A percentile compares a stretch with the other conserved stretches of the same genome.
Conservation (phyloP, 2,329 filamentous ascomycete species). For the Calonectria montana region DNA sequence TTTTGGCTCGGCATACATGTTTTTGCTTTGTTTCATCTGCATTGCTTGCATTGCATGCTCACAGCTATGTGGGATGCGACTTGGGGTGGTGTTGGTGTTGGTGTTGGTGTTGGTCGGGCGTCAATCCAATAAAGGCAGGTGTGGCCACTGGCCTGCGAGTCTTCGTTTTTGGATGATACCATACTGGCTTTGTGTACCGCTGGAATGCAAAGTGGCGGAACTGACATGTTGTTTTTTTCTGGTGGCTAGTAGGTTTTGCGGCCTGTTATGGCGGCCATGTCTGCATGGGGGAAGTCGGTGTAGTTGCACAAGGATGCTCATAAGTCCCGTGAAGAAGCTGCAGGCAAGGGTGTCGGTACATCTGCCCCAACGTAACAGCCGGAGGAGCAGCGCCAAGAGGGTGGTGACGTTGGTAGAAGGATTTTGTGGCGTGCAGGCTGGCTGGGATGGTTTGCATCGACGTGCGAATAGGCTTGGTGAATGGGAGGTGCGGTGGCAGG, state of each 20-base stretch:
- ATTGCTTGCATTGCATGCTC: background rate
- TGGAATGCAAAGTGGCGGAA: slow-evolving; percentile 1
- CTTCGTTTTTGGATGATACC: background rate
- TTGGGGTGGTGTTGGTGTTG: background rate
- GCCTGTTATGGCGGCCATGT: background rate
- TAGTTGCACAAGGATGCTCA: slow-evolving; percentile 1
- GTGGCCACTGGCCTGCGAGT: background rate
- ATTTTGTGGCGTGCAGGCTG: background rate
- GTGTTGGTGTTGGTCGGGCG: background rate
- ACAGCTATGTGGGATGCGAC: background rate
- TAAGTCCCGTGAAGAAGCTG: slow-evolving; percentile 1
- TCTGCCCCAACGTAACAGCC: slow-evolving; percentile 7
- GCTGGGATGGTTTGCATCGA: background rate
- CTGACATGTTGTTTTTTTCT: slow-evolving; percentile 5
- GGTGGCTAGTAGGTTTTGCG: background rate
- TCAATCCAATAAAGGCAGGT: background rate
- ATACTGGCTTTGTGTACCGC: background rate
- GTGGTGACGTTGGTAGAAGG: background rate
- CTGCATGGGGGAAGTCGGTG: slow-evolving; percentile 7
- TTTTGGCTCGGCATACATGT: background rate
- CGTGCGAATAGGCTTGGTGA: background rate
- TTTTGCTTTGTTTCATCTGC: background rate
- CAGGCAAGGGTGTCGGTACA: background rate
- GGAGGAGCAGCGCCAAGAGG: background rate
- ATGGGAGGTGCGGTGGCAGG: background rate